phyloP scores from a whole-genome alignment of 805 yeast genomes.

The Candida anglica region DNA sequence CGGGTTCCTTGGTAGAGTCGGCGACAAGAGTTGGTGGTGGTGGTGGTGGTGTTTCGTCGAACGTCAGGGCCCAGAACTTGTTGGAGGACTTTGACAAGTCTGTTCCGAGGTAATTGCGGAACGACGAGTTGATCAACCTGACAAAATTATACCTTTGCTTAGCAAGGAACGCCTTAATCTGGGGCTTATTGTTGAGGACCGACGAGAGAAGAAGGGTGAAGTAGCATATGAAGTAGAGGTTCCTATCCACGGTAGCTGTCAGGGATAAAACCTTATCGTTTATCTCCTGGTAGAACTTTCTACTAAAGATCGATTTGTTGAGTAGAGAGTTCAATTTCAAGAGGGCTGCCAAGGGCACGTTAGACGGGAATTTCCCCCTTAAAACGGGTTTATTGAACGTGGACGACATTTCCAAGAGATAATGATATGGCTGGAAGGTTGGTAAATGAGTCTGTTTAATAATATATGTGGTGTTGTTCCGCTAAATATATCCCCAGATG shows the following conservation, averaged over 20 bases:
- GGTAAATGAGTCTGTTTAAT: no score
- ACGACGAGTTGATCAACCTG: slow-evolving; percentile 10
- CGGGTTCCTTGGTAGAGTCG: slow-evolving; percentile 2
- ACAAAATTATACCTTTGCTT: slow-evolving; percentile 22
- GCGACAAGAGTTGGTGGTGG: neutral
- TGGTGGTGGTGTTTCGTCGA: neutral
- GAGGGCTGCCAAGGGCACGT: slow-evolving; percentile 17
- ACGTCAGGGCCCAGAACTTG: slow-evolving; percentile 2
- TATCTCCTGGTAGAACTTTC: slow-evolving; percentile 38
- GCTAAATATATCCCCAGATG: no score
- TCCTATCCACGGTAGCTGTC: slow-evolving; percentile 32
- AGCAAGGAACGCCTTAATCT: slow-evolving; percentile 24
- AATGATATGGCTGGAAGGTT: no score
- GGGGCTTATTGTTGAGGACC: slow-evolving; percentile 32
- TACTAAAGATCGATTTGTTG: slow-evolving; percentile 30
- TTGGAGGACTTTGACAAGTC: no score
- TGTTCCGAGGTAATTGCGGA: neutral
- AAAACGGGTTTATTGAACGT: no score
- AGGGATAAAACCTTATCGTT: slow-evolving; percentile 34
- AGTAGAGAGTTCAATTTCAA: slow-evolving; percentile 24
- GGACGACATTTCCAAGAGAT: no score
- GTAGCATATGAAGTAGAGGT: slow-evolving; percentile 40
- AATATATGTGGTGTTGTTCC: no score
- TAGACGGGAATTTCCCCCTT: no score
- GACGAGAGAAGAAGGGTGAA: slow-evolving; percentile 35